A percentile compares a stretch with the other conserved stretches of the same genome.
Evolutionary conservation across 805 yeast genomes (phyloP).

Genomic region (Nakazawaea sp.): DNA sequence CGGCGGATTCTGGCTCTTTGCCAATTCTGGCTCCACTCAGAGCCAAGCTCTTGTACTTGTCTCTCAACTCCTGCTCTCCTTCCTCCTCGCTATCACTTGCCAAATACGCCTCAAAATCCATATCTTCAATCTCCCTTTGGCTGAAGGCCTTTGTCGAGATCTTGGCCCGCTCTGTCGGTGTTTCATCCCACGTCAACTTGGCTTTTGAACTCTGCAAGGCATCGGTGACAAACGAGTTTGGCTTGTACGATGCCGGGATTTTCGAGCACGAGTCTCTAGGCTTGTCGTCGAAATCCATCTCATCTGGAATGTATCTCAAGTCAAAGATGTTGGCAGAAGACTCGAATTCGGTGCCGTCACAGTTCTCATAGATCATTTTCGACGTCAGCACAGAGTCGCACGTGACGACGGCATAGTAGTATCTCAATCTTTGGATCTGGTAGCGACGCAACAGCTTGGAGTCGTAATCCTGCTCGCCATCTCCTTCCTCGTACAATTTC

Average conservation of each 20-base stretch:
- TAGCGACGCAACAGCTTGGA: constrained; percentile 79
- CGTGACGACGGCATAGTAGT: constrained; percentile 84
- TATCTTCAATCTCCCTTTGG: constrained; percentile 80
- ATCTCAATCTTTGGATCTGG: constrained; percentile 87
- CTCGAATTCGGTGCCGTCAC: constrained; percentile 95
- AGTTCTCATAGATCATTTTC: constrained; percentile 66
- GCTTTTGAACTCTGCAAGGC: constrained; percentile 96
- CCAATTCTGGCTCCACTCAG: constrained; percentile 32
- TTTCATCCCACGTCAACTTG: constrained; percentile 96
- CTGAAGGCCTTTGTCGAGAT: constrained; percentile 76
- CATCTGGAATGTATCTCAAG: constrained; percentile 88
- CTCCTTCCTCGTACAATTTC: constrained; percentile 70
- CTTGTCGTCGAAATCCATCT: constrained; percentile 75
- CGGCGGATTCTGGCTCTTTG: constrained; percentile 32
- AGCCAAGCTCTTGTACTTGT: constrained; percentile 56
- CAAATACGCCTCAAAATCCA: constrained; percentile 88
- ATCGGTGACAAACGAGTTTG: constrained; percentile 78
- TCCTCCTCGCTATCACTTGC: constrained; percentile 70
- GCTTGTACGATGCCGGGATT: constrained; percentile 74
- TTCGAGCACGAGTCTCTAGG: constrained; percentile 69
- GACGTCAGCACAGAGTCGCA: constrained; percentile 77
- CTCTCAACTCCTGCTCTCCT: constrained; percentile 36
- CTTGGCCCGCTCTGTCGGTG: constrained; percentile 81
- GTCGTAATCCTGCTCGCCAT: constrained; percentile 79
- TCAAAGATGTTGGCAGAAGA: constrained; percentile 94